These are phyloP conservation scores for Termitomyces titanicus DNA, from an alignment of 768 basidiomycete species.

Conservation along the genomic window DNA sequence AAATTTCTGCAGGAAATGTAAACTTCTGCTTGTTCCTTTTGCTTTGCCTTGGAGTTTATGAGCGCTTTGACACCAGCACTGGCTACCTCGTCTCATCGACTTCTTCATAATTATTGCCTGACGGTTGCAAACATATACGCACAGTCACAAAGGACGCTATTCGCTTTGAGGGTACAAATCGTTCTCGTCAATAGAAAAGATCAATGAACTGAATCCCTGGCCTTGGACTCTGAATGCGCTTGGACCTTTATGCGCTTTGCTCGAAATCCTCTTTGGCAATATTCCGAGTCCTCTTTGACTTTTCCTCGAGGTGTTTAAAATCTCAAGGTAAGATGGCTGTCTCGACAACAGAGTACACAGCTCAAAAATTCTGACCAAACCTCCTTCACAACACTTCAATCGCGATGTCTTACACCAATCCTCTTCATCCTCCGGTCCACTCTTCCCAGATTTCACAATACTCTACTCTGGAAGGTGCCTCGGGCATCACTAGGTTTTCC, in stretches of 20 bases:
- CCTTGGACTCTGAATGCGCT: background rate
- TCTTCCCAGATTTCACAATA: conserved; percentile 24
- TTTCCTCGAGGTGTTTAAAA: background rate
- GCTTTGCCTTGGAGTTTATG: too few relatives aligned
- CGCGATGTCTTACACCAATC: conserved; percentile 38
- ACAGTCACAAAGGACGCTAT: too few relatives aligned
- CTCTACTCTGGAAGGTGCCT: conserved; percentile 22
- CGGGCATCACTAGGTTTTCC: conserved; percentile 19
- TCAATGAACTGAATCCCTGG: background rate
- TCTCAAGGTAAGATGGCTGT: background rate
- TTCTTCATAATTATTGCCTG: too few relatives aligned
- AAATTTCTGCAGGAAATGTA: too few relatives aligned
- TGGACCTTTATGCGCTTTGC: background rate
- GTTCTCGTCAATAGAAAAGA: background rate
- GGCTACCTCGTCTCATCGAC: too few relatives aligned
- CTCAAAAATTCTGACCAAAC: background rate
- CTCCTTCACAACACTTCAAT: background rate
- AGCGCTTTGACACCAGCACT: too few relatives aligned
- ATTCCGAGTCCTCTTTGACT: conserved; percentile 1
- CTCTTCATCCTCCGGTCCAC: conserved; percentile 38
- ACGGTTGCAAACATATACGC: too few relatives aligned
- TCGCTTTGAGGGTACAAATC: background rate
- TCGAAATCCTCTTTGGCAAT: too few relatives aligned
- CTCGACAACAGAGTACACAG: background rate
- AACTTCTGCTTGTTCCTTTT: too few relatives aligned